Evolutionary conservation across 2,329 filamentous ascomycete genomes (phyloP), one percentile per base, ranked within the genome.

Genomic region (Pyrenophora seminiperda): DNA sequence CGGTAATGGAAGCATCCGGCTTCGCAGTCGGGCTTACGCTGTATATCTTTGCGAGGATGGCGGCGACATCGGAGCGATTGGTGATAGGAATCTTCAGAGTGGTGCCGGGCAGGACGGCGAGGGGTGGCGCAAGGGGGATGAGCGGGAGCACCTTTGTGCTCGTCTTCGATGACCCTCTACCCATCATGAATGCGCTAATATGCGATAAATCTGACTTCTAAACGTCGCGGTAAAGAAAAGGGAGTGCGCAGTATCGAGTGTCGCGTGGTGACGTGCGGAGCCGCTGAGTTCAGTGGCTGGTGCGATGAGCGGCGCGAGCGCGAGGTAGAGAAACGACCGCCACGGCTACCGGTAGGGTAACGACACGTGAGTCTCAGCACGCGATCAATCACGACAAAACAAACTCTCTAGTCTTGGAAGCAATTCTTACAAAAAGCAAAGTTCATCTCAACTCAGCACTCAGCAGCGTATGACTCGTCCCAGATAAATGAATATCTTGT

Each of bases 41-140:
- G 75, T 96, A 93, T 53, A 96, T 84, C 62, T 88, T 87, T 15
- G 91, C 89, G 49, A 99, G 85, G 36, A 97, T 83, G 41, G 93
- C 89, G 44, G 91, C 88, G 60, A 97, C 88, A 74, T 97, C 94
- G 60, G 90, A 86, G 42, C 93, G 90, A 73, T 87, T 86, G 32
- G 87, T 85, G 43, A 97, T 87, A 46, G 90, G 86, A 59, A 97
- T 89, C 62, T 92, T 88, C 63, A 96, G 83, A 41, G 92, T 86
- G 48, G 92, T 85, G 55, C 91, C 91, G 3, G 94, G 94, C 7
- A 96, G 83, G 32, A 97, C 84, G 60, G 97, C 89, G 55, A 85
- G 83, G 59, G 88, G 89, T 67, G 87, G 86, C 44, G 90, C 85
- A 34, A 97, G 83, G 30, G 91, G 90, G 61, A 97, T 88, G 63